Evolutionary conservation across 306 rosid species (phyloP).

Genomic region (Mimosa bimucronata): DNA sequence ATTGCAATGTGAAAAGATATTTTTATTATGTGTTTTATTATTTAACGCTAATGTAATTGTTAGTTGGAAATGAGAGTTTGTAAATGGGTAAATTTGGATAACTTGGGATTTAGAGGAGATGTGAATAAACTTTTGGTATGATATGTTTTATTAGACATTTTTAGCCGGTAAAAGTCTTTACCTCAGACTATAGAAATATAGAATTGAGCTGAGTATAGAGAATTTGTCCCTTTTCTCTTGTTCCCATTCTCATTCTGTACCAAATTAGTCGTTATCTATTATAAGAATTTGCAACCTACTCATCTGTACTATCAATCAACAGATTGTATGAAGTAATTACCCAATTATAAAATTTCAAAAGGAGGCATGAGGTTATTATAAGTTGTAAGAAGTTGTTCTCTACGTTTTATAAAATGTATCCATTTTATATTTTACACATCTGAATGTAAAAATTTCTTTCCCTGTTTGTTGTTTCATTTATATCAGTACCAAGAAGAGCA

Average conservation of each 20-base stretch:
- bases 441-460: conserved; percentile 27
- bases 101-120: background rate
- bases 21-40: too few relatives aligned
- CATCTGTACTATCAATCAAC: conserved; percentile 18
- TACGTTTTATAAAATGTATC: conserved; percentile 24
- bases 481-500: conserved; percentile 94
- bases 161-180: background rate
- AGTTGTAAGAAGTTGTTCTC: conserved; percentile 24
- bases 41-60: too few relatives aligned
- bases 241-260: background rate
- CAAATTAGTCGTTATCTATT: background rate
- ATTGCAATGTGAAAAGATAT: too few relatives aligned
- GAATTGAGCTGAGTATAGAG: background rate
- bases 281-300: conserved; percentile 24
- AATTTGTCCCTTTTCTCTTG: background rate
- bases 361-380: conserved; percentile 18
- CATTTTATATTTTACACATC: background rate
- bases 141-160: background rate
- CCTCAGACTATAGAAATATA: background rate
- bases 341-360: conserved; percentile 18
- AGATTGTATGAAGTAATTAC: conserved; percentile 25
- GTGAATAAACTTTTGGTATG: background rate
- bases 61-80: too few relatives aligned
- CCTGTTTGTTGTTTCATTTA: conserved; percentile 30
- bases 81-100: too few relatives aligned